Evolutionary conservation across 2,329 filamentous ascomycete species (phyloP), one percentile per base, ranked within the genome.

Genomic region (Colletotrichum sp.): DNA sequence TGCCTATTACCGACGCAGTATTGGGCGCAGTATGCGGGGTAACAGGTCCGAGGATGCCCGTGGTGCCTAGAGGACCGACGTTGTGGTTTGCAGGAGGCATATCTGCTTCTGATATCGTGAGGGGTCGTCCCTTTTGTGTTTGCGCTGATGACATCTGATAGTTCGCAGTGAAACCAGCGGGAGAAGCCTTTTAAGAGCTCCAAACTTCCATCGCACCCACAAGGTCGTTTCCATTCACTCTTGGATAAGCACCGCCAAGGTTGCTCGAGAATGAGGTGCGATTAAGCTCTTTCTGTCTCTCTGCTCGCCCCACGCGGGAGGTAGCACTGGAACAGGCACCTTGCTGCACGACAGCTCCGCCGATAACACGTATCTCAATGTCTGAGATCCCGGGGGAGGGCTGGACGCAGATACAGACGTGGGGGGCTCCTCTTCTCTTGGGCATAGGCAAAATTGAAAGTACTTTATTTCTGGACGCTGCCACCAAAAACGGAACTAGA

Each of bases 11-110:
- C n/a, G 44, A 22, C 11, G n/a, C 44, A 5, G 44, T 22, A 11
- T 1, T 52, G 2, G 6, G 0, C 3, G 3, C 1, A 3, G 6
- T 4, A 3, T 7, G 4, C 9, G 19, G 9, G 11, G 3, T 3
- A 16, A 7, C 34, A 6, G 34, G 34, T 15, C 34, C 7, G 11
- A 32, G 13, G n/a, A n/a, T n/a, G n/a, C n/a, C n/a, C n/a, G n/a
- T n/a, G 11, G 32, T 34, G 32, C 32, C 32, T 13, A 34, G 6
- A 13, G 12, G 2, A 34, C 32, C 32, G 34, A 39, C 6, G 36
- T 44, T n/a, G 8, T 19, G 16, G 39, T 48, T 48, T n/a, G 39
- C 39, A 7, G 39, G 39, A 2, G 39, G 19, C 39, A 48, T 48
- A 12, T n/a, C n/a, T 3, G 39, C 39, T n/a, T 44, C 36, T 44